These are phyloP conservation scores for Neurospora sp. DNA, from an alignment of 495 filamentous ascomycete species.

Conservation along the genomic window DNA sequence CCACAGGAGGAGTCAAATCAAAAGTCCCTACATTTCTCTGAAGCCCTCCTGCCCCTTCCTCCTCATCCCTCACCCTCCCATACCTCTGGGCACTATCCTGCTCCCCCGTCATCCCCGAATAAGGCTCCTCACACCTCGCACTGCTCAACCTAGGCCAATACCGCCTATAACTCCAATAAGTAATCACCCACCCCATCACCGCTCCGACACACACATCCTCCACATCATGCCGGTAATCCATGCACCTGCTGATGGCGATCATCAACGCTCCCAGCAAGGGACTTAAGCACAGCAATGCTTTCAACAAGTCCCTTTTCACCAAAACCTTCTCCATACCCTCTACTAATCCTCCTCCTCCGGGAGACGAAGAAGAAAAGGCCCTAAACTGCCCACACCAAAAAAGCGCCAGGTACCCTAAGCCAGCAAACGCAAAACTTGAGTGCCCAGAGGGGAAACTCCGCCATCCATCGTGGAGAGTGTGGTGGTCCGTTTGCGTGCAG, in stretches of 20 bases:
- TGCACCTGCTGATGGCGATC: conserved; percentile 82
- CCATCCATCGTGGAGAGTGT: conserved; percentile 85
- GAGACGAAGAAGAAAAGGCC: conserved; percentile 56
- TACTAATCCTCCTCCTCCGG: neutral
- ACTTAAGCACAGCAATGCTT: conserved; percentile 51
- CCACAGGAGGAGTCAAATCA: neutral
- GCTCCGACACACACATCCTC: conserved; percentile 79
- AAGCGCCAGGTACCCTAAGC: conserved; percentile 72
- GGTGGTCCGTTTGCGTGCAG: conserved; percentile 69
- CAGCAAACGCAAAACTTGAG: conserved; percentile 63
- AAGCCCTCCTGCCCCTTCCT: conserved; percentile 13
- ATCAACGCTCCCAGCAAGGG: conserved; percentile 74
- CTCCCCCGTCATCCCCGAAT: conserved; percentile 20
- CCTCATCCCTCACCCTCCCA: conserved; percentile 24
- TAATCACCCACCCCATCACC: conserved; percentile 60
- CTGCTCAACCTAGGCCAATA: conserved; percentile 45
- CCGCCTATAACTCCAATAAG: conserved; percentile 73
- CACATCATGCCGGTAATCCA: conserved; percentile 93
- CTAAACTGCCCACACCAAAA: conserved; percentile 73
- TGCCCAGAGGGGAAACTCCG: conserved; percentile 50
- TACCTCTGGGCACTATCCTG: conserved; percentile 8
- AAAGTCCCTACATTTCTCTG: conserved; percentile 21
- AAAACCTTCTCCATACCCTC: conserved; percentile 15
- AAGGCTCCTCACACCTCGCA: conserved; percentile 40
- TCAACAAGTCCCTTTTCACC: conserved; percentile 47